Evolutionary conservation across 345 rosid species (phyloP).

Genomic region (Eucalyptus camaldulensis): DNA sequence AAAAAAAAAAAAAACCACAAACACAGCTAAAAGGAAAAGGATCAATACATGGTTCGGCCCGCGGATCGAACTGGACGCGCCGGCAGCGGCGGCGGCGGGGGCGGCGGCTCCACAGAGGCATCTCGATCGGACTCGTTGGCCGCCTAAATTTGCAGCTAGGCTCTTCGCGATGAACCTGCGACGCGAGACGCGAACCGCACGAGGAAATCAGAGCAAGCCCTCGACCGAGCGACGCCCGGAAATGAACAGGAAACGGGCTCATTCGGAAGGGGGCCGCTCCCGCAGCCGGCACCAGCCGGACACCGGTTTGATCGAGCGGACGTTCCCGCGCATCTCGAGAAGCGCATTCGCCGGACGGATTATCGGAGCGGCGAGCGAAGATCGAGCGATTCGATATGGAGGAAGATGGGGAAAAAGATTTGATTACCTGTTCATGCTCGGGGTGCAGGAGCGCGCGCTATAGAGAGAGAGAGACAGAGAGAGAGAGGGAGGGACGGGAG

Average conservation of each 20-base stretch:
- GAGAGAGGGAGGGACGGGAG: too few species aligned
- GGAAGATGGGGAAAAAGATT: background rate
- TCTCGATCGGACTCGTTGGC: background rate
- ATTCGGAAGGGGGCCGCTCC: background rate
- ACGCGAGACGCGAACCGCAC: background rate
- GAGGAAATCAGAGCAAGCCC: background rate
- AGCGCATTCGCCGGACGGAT: background rate
- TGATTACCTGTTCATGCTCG: background rate
- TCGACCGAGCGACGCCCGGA: background rate
- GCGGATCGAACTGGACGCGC: background rate
- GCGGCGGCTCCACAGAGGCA: background rate
- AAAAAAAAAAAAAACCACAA: background rate
- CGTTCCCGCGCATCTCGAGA: background rate
- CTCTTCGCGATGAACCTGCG: background rate
- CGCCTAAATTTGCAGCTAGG: background rate
- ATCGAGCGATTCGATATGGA: background rate
- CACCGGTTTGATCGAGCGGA: background rate
- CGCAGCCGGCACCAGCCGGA: background rate
- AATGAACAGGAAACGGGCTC: background rate
- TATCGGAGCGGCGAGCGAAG: background rate
- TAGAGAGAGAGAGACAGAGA: background rate
- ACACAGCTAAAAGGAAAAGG: background rate
- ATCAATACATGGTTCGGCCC: background rate
- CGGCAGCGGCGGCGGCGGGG: background rate
- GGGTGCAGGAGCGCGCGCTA: background rate